Evolutionary conservation across 345 rosid species (phyloP).

Genomic region (Eucalyptus pauciflora): DNA sequence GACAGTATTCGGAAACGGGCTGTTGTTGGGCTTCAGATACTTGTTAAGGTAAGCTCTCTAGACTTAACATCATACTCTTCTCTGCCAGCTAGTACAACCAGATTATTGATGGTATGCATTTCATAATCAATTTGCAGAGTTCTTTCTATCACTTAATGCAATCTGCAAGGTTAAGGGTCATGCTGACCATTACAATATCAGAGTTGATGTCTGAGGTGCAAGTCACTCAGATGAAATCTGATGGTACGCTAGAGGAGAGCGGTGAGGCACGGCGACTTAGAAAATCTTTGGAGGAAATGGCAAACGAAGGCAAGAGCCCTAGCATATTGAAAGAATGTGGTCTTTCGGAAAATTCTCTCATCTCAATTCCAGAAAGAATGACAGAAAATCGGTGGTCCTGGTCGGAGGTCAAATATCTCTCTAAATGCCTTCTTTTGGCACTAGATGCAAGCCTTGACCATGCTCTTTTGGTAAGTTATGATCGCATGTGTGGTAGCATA

Average conservation of each 20-base stretch:
- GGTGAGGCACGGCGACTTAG: conserved; percentile 92
- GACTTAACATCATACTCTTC: conserved; percentile 1
- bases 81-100: neutral
- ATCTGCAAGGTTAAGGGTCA: conserved; percentile 87
- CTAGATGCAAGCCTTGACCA: conserved; percentile 98
- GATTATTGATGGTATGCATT: neutral
- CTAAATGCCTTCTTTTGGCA: conserved; percentile 72
- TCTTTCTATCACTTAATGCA: conserved; percentile 79
- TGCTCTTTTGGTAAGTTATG: conserved; percentile 77
- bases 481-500: neutral
- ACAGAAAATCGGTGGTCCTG: conserved; percentile 83
- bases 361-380: conserved; percentile 41
- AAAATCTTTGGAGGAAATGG: conserved; percentile 86
- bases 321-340: conserved; percentile 65
- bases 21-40: conserved; percentile 88
- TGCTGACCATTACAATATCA: conserved; percentile 93
- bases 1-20: conserved; percentile 92
- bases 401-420: conserved; percentile 72
- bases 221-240: conserved; percentile 91
- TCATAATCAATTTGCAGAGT: conserved; percentile 49
- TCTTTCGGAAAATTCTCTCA: conserved; percentile 59
- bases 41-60: conserved; percentile 60
- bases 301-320: conserved; percentile 67
- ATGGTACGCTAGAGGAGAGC: conserved; percentile 91
- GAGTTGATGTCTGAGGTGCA: conserved; percentile 97